These are phyloP conservation scores for Selaginella tamariscina DNA, from an alignment of 75 land plant species.

Conservation along the genomic window DNA sequence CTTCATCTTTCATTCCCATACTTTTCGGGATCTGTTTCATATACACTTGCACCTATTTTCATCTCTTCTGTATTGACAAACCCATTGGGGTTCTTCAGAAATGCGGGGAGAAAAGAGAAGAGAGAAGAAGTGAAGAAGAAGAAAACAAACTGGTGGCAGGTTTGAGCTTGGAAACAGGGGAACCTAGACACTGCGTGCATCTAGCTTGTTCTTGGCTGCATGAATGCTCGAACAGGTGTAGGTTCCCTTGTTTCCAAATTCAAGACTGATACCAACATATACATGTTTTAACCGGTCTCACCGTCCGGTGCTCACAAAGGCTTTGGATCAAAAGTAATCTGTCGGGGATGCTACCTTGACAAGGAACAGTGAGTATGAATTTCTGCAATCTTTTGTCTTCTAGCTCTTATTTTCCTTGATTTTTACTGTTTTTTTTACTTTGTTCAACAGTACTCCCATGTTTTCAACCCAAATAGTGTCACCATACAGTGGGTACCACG, in stretches of 20 bases:
- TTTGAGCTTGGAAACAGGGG: constrained; percentile 1
- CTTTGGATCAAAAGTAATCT: too few species aligned
- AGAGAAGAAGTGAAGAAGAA: not conserved
- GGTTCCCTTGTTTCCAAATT: constrained; percentile 3
- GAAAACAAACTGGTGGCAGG: not conserved
- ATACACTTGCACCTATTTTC: not conserved
- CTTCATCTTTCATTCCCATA: not conserved
- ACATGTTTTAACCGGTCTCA: too few species aligned
- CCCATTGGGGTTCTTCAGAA: not conserved
- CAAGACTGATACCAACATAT: not conserved
- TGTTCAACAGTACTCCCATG: too few species aligned
- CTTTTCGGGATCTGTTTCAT: not conserved
- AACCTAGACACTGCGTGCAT: not conserved
- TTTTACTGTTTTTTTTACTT: too few species aligned
- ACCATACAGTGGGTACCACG: too few species aligned
- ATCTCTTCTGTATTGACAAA: not conserved
- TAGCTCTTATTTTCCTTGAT: too few species aligned
- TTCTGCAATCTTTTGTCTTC: too few species aligned
- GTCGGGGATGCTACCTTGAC: too few species aligned
- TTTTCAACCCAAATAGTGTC: too few species aligned
- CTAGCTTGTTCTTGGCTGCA: not conserved
- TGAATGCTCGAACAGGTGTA: not conserved
- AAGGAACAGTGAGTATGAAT: too few species aligned
- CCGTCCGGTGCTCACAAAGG: too few species aligned
- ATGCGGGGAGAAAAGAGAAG: not conserved